Percentiles rank a stretch among this genome's conserved stretches.
These are phyloP conservation scores for Blastocystis sp. DNA, from an alignment of 352 stramenopile species.

Conservation along the genomic window DNA sequence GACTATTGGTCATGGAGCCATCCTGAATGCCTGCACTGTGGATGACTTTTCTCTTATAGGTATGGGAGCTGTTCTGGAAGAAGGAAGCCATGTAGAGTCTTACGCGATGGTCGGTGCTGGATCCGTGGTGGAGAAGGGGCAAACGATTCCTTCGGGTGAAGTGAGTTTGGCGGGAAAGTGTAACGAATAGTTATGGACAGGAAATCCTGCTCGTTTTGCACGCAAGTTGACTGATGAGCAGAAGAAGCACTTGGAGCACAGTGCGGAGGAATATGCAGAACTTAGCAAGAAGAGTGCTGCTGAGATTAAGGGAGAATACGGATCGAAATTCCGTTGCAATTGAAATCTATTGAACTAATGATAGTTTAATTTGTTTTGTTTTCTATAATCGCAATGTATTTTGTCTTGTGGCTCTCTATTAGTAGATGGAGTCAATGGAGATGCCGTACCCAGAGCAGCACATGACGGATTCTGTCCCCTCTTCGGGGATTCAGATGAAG, in stretches of 20 bases:
- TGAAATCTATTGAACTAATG: conserved; percentile 53
- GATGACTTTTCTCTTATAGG: conserved; percentile 89
- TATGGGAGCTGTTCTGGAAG: conserved; percentile 86
- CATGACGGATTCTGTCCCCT: no score
- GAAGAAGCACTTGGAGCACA: conserved; percentile 40
- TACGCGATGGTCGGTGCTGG: conserved; percentile 88
- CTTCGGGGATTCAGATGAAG: conserved; percentile 28
- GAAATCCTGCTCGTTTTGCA: conserved; percentile 43
- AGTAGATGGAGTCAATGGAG: no score
- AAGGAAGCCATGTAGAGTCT: conserved; percentile 80
- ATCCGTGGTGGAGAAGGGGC: conserved; percentile 80
- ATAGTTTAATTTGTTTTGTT: conserved; percentile 44
- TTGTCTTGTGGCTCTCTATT: no score
- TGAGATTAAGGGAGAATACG: conserved; percentile 49
- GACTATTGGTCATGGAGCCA: conserved; percentile 84
- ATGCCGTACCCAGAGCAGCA: no score
- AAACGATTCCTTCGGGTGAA: conserved; percentile 80
- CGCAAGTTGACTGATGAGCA: conserved; percentile 44
- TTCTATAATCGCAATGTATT: background rate
- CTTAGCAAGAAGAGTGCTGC: conserved; percentile 28
- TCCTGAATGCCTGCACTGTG: conserved; percentile 89
- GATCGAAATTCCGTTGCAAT: conserved; percentile 13
- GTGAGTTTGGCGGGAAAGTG: conserved; percentile 47
- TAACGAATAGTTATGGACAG: conserved; percentile 50
- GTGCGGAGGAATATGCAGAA: conserved; percentile 19